Base-by-base conservation (phyloP, 2,329 filamentous ascomycete genomes). In the Pseudonectria foliicola region DNA sequence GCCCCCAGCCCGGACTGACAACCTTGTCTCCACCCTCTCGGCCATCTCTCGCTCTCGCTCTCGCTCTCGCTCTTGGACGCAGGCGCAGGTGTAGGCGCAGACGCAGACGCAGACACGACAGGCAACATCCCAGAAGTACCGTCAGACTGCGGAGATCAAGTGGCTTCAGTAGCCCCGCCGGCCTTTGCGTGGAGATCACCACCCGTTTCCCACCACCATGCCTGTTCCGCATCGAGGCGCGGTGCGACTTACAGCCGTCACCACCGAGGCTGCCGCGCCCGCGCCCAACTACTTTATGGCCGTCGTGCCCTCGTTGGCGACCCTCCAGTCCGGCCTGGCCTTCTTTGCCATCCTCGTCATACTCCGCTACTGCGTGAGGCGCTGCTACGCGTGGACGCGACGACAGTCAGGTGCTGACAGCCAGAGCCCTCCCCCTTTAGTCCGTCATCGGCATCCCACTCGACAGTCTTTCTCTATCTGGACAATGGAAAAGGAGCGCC, bases 341-440 rank as follows among this genome's bases (percentile, higher is more conserved):
- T 38, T 61, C 39, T 55, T 64, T 45, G 56, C 56, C 36, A 36
- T 66, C 34, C 43, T 60, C 37, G 36, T 59, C 37, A 55, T 63
- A 42, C 52, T 56, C 37, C 55, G 54, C 21, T 55, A 48, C 42
- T 56, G 55, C 38, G 33, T 52, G 27, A 40, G 45, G 32, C 47
- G 34, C 21, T 31, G 49, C 29, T 52, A 46, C 43, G 33, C 36
- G 47, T 54, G 53, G 49, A 50, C 53, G 35, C 53, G 46, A 49
- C 46, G 44, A 29, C 34, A 49, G 16, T 48, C 39, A 37, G 42
- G 46, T 34, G 38, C 40, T 42, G 43, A 52, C 30, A 43, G 43
- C 43, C 51, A 44, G 32, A 46, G 34, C 39, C 29, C 48, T 32
- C 33, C 41, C 34, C 35, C 43, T 35, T 33, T 41, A 37, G 38